Percentiles rank a stretch among this genome's conserved stretches.
These are phyloP conservation scores for Colletotrichum sp. DNA, from an alignment of 2,329 filamentous ascomycete genomes.

Conservation along the genomic window DNA sequence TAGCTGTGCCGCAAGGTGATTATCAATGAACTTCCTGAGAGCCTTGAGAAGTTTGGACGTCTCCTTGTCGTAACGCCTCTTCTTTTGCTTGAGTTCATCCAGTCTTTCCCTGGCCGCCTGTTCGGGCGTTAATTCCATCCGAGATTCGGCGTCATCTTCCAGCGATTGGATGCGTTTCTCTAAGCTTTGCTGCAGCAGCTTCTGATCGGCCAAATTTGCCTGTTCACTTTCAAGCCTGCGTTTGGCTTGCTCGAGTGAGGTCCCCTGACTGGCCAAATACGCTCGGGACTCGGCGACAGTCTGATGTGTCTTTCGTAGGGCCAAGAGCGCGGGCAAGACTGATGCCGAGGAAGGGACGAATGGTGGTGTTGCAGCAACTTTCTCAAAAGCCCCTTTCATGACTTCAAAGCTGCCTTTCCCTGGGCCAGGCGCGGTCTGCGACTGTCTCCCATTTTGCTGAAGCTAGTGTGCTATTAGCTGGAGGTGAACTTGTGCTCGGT, in stretches of 20 bases:
- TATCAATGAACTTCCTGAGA: slow-evolving; percentile 74
- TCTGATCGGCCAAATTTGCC: slow-evolving; percentile 58
- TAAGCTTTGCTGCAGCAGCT: slow-evolving; percentile 57
- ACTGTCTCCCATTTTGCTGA: slow-evolving; percentile 1
- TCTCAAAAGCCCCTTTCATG: slow-evolving; percentile 70
- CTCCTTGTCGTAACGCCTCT: slow-evolving; percentile 64
- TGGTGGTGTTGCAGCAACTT: slow-evolving; percentile 65
- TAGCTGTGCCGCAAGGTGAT: slow-evolving; percentile 74
- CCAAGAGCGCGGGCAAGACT: slow-evolving; percentile 73
- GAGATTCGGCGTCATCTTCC: slow-evolving; percentile 59
- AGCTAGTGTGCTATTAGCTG: slow-evolving; percentile 23
- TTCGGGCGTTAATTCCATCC: slow-evolving; percentile 62
- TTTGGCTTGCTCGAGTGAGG: slow-evolving; percentile 46
- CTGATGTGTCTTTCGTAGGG: slow-evolving; percentile 69
- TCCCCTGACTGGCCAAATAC: slow-evolving; percentile 55
- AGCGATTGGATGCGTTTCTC: slow-evolving; percentile 65
- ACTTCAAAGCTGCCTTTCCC: slow-evolving; percentile 41
- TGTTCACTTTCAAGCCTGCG: slow-evolving; percentile 57
- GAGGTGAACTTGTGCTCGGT: background rate
- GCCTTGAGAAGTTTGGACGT: slow-evolving; percentile 66
- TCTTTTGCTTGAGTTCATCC: slow-evolving; percentile 63
- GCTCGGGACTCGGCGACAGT: slow-evolving; percentile 69
- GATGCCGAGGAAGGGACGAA: slow-evolving; percentile 72
- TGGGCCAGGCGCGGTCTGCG: background rate
- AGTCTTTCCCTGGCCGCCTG: slow-evolving; percentile 69